Evolutionary conservation across 768 basidiomycete species (phyloP), one percentile per base, ranked within the genome.

Genomic region (Gymnopilus junonius): DNA sequence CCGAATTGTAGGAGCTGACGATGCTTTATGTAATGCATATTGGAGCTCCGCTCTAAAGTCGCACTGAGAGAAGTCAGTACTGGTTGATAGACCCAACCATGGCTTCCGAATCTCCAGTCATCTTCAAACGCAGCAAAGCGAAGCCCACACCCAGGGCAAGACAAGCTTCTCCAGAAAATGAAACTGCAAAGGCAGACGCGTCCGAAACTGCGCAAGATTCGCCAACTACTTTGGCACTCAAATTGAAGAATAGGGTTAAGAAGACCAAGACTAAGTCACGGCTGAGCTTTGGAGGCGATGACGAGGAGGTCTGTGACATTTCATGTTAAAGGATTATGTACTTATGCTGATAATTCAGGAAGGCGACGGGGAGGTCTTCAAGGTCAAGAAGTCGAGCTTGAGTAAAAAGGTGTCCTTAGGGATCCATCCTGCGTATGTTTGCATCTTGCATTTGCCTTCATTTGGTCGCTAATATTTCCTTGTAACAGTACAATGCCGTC

Each of bases 381-480:
- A 91, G 78, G 78, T 94, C 17, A 94, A 93, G 73, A 95, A 93
- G 76, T 93, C 91, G 2, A 89, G 74, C 57, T 78, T 94, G 45
- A 94, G 92, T 69, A 79, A 80, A 64, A 91, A 90, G 67, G 70
- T 92, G 64, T 70, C 85, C 1, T 74, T 90, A 42, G 84, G 85
- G 14, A 82, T 79, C 50, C 83, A 83, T 73, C 80, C 87, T 55
- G 77, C 84, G 85, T 87, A 59, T 55, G 61, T 65, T 31, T 37
- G 4, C 21, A 55, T 45, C 6, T 6, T 10, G 17, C 8, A 39
- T 23, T 10, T 12, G 27, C 4, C 15, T 10, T 8, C n/a, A 8
- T 20, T n/a, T 29, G 20, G 17, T 15, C 25, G 17, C 8, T 32
- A 25, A 42, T 17, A 34, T 20, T 23, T 35, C 53, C 48, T 55